phyloP scores from a whole-genome alignment of 331 rosid species.

The Ulmus americana region DNA sequence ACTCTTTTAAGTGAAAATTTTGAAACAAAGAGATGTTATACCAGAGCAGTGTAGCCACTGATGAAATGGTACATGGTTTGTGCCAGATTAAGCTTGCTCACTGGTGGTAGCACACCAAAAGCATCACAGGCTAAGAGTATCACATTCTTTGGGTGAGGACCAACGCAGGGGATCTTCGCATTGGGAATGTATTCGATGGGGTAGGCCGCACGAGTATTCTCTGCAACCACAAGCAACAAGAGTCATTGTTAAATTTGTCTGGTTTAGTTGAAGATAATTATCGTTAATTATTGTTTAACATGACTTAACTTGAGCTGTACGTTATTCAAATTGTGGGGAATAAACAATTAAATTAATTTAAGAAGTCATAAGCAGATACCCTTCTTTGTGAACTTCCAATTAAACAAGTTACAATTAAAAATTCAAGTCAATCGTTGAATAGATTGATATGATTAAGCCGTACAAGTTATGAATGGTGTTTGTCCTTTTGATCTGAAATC shows the following conservation, averaged over 20 bases:
- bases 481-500: too few relatives aligned
- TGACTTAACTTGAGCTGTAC: too few relatives aligned
- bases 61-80: constrained; percentile 99
- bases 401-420: not conserved
- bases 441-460: too few relatives aligned
- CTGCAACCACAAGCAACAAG: constrained; percentile 38
- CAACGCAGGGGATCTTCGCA: constrained; percentile 83
- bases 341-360: not conserved
- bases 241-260: not conserved
- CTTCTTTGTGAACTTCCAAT: not conserved
- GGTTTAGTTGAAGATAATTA: not conserved
- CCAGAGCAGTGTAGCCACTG: constrained; percentile 99
- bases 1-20: too few relatives aligned
- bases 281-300: not conserved
- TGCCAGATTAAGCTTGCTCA: constrained; percentile 78
- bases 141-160: constrained; percentile 92
- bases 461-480: too few relatives aligned
- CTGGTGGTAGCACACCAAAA: constrained; percentile 94
- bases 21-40: constrained; percentile 14
- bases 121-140: constrained; percentile 95
- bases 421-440: not conserved
- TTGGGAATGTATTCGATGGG: constrained; percentile 92
- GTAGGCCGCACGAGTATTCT: constrained; percentile 90
- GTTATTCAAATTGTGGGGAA: not conserved
- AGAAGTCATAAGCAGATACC: not conserved